Base-by-base conservation (phyloP, 805 yeast species). In the Myxozyma geophila region DNA sequence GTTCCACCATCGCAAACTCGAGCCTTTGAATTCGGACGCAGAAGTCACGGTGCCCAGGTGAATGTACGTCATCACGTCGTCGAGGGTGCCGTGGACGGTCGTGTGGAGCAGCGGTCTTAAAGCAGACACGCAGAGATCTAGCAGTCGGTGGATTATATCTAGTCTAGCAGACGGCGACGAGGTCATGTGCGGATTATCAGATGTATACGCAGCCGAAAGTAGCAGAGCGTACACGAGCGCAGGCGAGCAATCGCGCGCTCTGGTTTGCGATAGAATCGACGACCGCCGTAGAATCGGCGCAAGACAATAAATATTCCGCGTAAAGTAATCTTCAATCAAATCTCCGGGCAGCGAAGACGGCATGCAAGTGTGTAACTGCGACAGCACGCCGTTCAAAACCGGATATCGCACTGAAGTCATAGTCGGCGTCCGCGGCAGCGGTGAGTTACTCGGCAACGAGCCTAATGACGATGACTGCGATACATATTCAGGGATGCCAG, bases 1-100 rank as follows among this genome's bases (percentile, higher is more conserved):
- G 37, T 70, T 66, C 76, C 76, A 74, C 73, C 75, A 73, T 41
- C 74, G 67, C 50, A 73, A 53, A 41, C 75, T 69, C 9, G 72
- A 65, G 33, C 76, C 74, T 51, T 73, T 73, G 66, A 68, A 70
- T 55, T 74, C 76, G 6, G 75, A 72, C 2, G 76, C 75, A 9
- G 75, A 73, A 9, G 73, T 68, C 9, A 72, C 70, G 2, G 75
- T 72, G 1, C 75, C 76, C 12, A 73, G 67, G 52, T 73, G 75
- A 35, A 72, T 64, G 56, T 69, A 72, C 10, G 76, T 70, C 46
- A 73, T 72, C 15, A 73, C 72, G 46, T 73, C 76, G 58, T 73
- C 76, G 40, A 73, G 62, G 3, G 74, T 66, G 7, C 72, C 73
- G 17, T 61, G 62, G 21, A 43, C 54, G 3, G 71, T 67, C 13